These are phyloP conservation scores for Psilocybe tampanensis DNA, from an alignment of 768 basidiomycete species.

Conservation along the genomic window DNA sequence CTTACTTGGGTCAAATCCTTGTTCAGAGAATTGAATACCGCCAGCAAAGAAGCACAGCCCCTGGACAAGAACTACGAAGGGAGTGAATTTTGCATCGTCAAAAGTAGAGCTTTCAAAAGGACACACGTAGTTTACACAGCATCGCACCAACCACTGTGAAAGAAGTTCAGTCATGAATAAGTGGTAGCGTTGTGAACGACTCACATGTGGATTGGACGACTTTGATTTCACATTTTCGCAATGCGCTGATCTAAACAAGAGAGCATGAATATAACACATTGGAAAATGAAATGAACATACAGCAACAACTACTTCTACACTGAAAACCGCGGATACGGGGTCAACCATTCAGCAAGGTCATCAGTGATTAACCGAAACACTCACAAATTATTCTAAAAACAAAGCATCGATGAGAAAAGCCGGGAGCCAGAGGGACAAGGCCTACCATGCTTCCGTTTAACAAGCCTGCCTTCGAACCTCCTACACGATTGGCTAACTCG, in stretches of 20 bases:
- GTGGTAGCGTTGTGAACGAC: background rate
- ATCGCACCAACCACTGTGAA: constrained; percentile 77
- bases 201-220: constrained; percentile 82
- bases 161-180: constrained; percentile 1
- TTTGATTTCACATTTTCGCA: constrained; percentile 78
- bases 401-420: constrained; percentile 9
- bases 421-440: background rate
- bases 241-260: constrained; percentile 64
- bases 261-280: background rate
- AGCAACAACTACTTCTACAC: constrained; percentile 70
- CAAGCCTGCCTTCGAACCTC: constrained; percentile 76
- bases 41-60: constrained; percentile 89
- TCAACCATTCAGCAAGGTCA: background rate
- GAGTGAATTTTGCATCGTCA: background rate
- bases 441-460: constrained; percentile 79
- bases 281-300: constrained; percentile 40
- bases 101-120: constrained; percentile 27
- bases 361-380: constrained; percentile 23
- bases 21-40: constrained; percentile 74
- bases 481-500: constrained; percentile 74
- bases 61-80: constrained; percentile 68
- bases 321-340: constrained; percentile 19
- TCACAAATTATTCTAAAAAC: constrained; percentile 64
- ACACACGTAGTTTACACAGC: constrained; percentile 63
- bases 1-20: constrained; percentile 74